These are phyloP conservation scores for Fraxinus angustifolia DNA, from an alignment of 305 asterid genomes.

Conservation along the genomic window DNA sequence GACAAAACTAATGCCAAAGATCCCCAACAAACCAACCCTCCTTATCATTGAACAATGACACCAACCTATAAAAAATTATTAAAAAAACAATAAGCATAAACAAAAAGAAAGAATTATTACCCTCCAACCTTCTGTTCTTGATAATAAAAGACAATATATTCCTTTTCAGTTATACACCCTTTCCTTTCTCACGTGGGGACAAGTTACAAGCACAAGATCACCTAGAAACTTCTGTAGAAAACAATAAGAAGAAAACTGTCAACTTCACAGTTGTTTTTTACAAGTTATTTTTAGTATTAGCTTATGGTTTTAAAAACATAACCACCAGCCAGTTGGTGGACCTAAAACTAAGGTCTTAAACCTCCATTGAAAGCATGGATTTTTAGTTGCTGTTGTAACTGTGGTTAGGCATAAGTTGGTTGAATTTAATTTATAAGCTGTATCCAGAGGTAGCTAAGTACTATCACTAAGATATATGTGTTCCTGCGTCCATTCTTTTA, in stretches of 20 bases:
- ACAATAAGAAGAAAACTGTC: neutral
- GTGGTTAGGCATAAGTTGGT: conserved; percentile 34
- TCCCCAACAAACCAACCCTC: conserved; percentile 49
- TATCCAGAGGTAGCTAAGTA: neutral
- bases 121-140: conserved; percentile 38
- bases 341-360: conserved; percentile 44
- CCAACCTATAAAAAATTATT: conserved; percentile 37
- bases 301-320: conserved; percentile 42
- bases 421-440: conserved; percentile 17
- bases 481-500: neutral
- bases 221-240: conserved; percentile 26
- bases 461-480: neutral
- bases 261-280: conserved; percentile 31
- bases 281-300: conserved; percentile 28
- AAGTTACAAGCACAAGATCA: conserved; percentile 31
- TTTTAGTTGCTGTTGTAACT: conserved; percentile 28
- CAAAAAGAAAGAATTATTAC: conserved; percentile 36
- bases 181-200: conserved; percentile 63
- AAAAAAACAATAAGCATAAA: conserved; percentile 18
- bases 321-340: conserved; percentile 79
- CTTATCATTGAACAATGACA: conserved; percentile 80
- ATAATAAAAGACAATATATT: conserved; percentile 30
- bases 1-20: conserved; percentile 55
- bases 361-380: conserved; percentile 24
- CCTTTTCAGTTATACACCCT: conserved; percentile 40